Percentiles rank a stretch among this genome's conserved stretches.
Evolutionary conservation across 2,329 filamentous ascomycete species (phyloP).

Genomic region (Fusarium sp.): DNA sequence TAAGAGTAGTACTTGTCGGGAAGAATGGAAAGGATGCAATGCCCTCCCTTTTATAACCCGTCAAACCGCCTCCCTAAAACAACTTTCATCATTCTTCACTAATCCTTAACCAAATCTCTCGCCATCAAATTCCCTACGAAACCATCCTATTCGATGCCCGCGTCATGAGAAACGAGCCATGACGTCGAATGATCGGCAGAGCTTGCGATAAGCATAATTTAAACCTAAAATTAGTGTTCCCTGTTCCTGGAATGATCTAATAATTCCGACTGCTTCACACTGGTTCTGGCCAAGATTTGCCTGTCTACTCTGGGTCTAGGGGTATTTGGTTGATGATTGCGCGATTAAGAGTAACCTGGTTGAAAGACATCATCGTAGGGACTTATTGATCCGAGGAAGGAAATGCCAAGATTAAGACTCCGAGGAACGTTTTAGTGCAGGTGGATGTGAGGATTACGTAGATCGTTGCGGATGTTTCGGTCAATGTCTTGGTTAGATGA

Average conservation of each 20-base stretch:
- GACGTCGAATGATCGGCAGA: constrained; percentile 33
- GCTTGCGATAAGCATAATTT: constrained; percentile 36
- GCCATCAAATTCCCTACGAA: background rate
- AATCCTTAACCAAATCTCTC: background rate
- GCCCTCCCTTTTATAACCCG: constrained; percentile 8
- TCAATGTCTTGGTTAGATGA: background rate
- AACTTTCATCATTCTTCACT: constrained; percentile 15
- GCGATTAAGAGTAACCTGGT: background rate
- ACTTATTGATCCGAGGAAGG: background rate
- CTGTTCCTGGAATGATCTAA: constrained; percentile 1
- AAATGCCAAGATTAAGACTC: background rate
- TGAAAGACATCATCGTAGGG: constrained; percentile 22
- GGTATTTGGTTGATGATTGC: background rate
- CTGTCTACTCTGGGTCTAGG: background rate
- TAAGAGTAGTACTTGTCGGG: background rate
- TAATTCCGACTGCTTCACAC: background rate
- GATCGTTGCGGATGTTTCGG: background rate
- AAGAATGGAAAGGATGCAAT: background rate
- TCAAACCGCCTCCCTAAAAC: background rate
- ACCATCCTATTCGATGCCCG: background rate
- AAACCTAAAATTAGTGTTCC: constrained; percentile 22
- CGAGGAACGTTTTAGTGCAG: background rate
- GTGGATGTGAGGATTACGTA: background rate
- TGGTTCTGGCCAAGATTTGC: constrained; percentile 13
- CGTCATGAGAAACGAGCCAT: constrained; percentile 31